Base-by-base conservation (phyloP, 768 basidiomycete genomes). In the Mycena indigotica region DNA sequence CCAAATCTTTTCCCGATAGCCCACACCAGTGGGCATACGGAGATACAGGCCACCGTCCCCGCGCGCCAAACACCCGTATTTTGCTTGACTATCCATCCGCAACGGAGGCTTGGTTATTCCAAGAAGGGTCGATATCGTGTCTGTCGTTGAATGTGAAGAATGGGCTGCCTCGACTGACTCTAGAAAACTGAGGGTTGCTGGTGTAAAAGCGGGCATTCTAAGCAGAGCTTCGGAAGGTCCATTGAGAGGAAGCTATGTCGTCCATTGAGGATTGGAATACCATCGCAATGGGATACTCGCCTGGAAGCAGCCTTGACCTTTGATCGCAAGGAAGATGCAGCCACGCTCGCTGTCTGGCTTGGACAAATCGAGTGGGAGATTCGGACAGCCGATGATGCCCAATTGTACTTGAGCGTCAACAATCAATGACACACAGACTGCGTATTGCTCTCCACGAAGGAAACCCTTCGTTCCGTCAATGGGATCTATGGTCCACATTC, bases 1-100 rank as follows among this genome's bases (percentile, higher is more conserved):
- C 95, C 96, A 99, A n/a, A 98, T 95, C 76, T 98, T 98, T 72
- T 98, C 96, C 59, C 75, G 71, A 70, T 98, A 98, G 2, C 87
- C 89, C 3, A 82, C 75, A 4, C 85, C 85, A 0, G 86, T 86
- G 0, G 92, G 92, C 80, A 93, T 87, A 6, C 91, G 79, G 40
- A 93, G 74, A 69, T 94, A 96, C 30, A 84, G 83, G 1, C 86
- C 87, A 1, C 94, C 95, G 54, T 96, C 90, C 0, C 95, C 94
- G 39, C 95, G 77, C 4, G 87, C 85, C 15, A 98, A 82, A 66
- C 87, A 86, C 28, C 88, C 85, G 64, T 98, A 98, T 74, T 98
- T 99, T 1, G 95, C 94, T 71, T 98, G 95, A 69, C 89, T 92
- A 70, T 98, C 96, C 95, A 98, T 97, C 19, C 93, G 80, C 16